Evolutionary conservation across 192 early-diverging fungal species (phyloP).

Genomic region (Entomortierella beljakovae): DNA sequence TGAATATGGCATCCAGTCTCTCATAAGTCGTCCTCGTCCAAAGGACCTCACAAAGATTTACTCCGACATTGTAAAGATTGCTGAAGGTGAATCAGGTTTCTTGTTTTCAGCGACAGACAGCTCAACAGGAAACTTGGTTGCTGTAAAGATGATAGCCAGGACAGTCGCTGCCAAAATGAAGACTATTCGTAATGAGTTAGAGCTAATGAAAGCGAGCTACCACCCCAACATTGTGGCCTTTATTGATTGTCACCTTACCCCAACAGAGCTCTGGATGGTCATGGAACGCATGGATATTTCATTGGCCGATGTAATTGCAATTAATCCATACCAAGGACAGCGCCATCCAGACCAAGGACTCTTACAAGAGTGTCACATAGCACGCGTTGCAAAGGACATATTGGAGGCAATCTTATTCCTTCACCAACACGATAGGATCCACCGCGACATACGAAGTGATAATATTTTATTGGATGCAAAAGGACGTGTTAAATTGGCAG

Average conservation of each 20-base stretch:
- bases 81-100: constrained; percentile 93
- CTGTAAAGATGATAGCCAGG: constrained; percentile 93
- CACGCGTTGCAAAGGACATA: constrained; percentile 87
- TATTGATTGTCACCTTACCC: constrained; percentile 84
- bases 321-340: constrained; percentile 65
- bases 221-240: constrained; percentile 97
- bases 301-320: constrained; percentile 97
- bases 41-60: constrained; percentile 84
- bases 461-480: constrained; percentile 89
- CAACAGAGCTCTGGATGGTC: constrained; percentile 93
- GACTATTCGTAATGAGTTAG: constrained; percentile 89
- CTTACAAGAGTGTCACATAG: constrained; percentile 94
- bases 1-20: constrained; percentile 22
- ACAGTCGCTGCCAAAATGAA: constrained; percentile 90
- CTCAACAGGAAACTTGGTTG: constrained; percentile 68
- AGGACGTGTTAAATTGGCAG: constrained; percentile 92
- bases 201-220: constrained; percentile 87
- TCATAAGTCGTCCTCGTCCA: constrained; percentile 30
- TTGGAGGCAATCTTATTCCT: constrained; percentile 81
- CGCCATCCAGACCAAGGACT: constrained; percentile 42
- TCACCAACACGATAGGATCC: constrained; percentile 86
- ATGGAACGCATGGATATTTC: constrained; percentile 99
- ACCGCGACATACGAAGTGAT: constrained; percentile 93
- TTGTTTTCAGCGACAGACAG: constrained; percentile 87
- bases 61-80: constrained; percentile 88